A percentile compares a stretch with the other conserved stretches of the same genome.
Evolutionary conservation across 2,329 filamentous ascomycete genomes (phyloP).

Genomic region (Aspergillus puulaauensis): DNA sequence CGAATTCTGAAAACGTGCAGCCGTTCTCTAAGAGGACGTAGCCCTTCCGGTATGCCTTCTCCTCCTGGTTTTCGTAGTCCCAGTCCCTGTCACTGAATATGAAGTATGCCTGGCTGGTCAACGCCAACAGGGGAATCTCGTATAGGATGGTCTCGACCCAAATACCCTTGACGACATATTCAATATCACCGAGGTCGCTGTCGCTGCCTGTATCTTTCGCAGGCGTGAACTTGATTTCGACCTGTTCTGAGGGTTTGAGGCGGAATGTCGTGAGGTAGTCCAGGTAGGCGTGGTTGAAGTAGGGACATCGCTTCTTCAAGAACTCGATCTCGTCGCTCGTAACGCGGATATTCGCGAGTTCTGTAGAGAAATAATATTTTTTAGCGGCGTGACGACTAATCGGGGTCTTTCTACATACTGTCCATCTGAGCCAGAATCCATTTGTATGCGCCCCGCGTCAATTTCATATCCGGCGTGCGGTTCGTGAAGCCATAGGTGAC

Average conservation of each 20-base stretch:
- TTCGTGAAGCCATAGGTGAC: constrained; percentile 96
- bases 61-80: constrained; percentile 82
- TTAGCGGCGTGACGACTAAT: not conserved
- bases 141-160: constrained; percentile 98
- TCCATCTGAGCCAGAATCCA: constrained; percentile 85
- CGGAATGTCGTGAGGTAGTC: constrained; percentile 78
- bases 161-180: constrained; percentile 73
- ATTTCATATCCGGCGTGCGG: constrained; percentile 87
- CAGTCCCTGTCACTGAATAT: constrained; percentile 93
- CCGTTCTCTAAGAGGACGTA: constrained; percentile 73
- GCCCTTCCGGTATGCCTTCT: constrained; percentile 81
- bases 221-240: constrained; percentile 65
- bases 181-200: constrained; percentile 69
- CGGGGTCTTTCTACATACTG: constrained; percentile 52
- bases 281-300: constrained; percentile 76
- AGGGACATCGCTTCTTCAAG: constrained; percentile 74
- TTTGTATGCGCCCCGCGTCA: constrained; percentile 76
- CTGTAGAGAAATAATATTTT: constrained; percentile 42
- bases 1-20: constrained; percentile 92
- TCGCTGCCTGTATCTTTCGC: constrained; percentile 59
- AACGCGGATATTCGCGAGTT: constrained; percentile 78
- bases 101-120: constrained; percentile 96
- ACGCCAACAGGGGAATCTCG: constrained; percentile 88
- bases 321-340: constrained; percentile 78
- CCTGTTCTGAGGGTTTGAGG: constrained; percentile 76